phyloP scores from a whole-genome alignment of 331 rosid species.

The Stylosanthes scabra region DNA sequence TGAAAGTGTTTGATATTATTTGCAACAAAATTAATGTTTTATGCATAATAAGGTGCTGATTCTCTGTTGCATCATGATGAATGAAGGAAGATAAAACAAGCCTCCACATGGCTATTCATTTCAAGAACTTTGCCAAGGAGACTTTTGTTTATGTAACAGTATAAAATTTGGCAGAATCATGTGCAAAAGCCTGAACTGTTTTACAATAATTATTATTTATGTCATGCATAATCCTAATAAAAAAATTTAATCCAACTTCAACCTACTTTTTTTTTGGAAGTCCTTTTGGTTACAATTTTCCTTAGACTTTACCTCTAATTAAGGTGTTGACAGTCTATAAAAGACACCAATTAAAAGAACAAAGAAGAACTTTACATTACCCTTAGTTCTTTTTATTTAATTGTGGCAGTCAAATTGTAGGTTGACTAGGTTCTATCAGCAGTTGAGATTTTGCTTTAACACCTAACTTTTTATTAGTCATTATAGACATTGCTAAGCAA shows the following conservation, averaged over 20 bases:
- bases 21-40: not conserved
- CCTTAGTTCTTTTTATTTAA: too few species aligned
- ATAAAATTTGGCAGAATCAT: not conserved
- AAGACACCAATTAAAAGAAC: too few species aligned
- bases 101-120: too few species aligned
- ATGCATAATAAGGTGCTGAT: too few species aligned
- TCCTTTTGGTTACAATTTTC: not conserved
- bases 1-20: not conserved
- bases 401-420: not conserved
- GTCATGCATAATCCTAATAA: not conserved
- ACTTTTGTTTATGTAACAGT: not conserved
- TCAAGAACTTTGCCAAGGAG: not conserved
- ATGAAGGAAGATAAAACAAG: not conserved
- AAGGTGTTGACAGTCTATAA: too few species aligned
- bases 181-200: constrained; percentile 4
- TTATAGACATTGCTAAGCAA: not conserved
- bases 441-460: not conserved
- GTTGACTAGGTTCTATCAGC: not conserved
- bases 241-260: not conserved
- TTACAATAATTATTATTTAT: not conserved
- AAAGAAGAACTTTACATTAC: not conserved
- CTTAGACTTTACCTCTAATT: too few species aligned
- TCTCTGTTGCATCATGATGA: not conserved
- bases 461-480: not conserved
- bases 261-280: not conserved